phyloP scores from a whole-genome alignment of 2,329 filamentous ascomycete genomes.

The Cordyceps militaris region DNA sequence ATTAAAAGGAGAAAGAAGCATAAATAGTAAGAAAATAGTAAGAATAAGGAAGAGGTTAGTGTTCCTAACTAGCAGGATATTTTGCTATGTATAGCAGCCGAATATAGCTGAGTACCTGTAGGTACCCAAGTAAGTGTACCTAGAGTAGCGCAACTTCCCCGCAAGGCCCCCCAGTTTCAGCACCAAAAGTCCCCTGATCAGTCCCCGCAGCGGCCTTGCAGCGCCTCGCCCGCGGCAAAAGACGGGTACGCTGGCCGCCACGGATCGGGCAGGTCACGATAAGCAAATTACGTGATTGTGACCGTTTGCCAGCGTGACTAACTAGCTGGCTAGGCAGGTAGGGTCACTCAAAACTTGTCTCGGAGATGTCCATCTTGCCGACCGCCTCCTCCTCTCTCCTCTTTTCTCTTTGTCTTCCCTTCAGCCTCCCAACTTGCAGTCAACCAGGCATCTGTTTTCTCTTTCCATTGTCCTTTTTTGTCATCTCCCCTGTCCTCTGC shows the following conservation, averaged over 20 bases:
- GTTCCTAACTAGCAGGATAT: too few relatives aligned
- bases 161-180: background rate
- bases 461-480: background rate
- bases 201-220: background rate
- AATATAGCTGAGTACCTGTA: too few relatives aligned
- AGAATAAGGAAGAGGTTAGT: too few relatives aligned
- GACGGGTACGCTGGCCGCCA: conserved; percentile 7
- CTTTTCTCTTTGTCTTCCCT: background rate
- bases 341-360: too few relatives aligned
- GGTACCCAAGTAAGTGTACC: too few relatives aligned
- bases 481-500: background rate
- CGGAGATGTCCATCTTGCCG: too few relatives aligned
- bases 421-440: too few relatives aligned
- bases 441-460: background rate
- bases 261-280: conserved; percentile 4
- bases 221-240: background rate
- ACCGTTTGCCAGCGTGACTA: background rate
- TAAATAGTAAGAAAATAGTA: too few relatives aligned
- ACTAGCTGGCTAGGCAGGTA: background rate
- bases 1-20: too few relatives aligned
- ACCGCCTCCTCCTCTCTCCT: background rate
- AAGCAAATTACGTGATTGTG: conserved; percentile 3
- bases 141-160: background rate
- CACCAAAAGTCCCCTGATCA: background rate
- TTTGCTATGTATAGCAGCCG: too few relatives aligned